Evolutionary conservation across 345 rosid species (phyloP).

Genomic region (Salix caprea): DNA sequence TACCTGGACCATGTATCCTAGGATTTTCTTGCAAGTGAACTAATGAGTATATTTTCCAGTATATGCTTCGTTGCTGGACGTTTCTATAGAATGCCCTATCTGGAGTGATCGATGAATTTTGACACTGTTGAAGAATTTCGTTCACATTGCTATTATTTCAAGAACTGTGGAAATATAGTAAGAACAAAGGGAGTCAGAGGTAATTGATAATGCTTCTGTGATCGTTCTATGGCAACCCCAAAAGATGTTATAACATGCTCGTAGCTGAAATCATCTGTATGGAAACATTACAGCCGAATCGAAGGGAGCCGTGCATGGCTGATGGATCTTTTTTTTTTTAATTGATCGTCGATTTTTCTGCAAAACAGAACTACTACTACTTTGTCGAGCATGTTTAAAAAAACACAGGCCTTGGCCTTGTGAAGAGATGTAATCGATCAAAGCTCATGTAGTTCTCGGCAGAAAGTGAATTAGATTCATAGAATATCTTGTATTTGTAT

Average conservation of each 20-base stretch:
- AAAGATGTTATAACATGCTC: no score
- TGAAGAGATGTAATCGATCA: not conserved
- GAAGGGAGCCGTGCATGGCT: not conserved
- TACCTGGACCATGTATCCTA: not conserved
- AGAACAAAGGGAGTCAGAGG: not conserved
- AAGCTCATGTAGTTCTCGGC: not conserved
- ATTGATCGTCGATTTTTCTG: not conserved
- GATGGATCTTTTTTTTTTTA: not conserved
- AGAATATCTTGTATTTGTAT: no score
- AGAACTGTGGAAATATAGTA: not conserved
- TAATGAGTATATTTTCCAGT: not conserved
- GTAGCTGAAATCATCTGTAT: not conserved
- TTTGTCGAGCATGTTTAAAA: not conserved
- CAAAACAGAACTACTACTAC: not conserved
- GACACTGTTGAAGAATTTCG: not conserved
- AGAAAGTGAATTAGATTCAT: not conserved
- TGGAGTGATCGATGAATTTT: not conserved
- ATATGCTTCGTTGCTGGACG: not conserved
- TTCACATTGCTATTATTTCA: not conserved
- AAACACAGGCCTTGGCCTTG: not conserved
- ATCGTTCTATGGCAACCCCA: not conserved
- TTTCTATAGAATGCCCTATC: not conserved
- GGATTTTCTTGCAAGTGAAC: not conserved
- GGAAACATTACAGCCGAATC: not conserved
- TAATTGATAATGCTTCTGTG: not conserved